Evolutionary conservation across 768 basidiomycete genomes (phyloP).

Genomic region (Suillus tomentosus): DNA sequence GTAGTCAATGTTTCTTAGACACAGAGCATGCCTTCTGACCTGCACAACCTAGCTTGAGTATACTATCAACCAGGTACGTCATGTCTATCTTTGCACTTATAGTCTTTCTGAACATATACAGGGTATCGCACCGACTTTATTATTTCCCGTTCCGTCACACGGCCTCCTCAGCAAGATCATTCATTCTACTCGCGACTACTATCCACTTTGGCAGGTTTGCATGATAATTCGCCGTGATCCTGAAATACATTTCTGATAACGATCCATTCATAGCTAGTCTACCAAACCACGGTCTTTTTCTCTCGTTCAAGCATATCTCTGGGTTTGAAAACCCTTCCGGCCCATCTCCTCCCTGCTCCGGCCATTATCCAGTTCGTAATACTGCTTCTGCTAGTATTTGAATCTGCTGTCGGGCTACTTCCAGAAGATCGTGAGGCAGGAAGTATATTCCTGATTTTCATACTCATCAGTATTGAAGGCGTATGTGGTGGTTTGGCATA

Average conservation of each 20-base stretch:
- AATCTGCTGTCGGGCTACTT: constrained; percentile 73
- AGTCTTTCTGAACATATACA: constrained; percentile 28
- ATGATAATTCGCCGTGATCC: neutral
- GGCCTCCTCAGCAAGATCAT: constrained; percentile 76
- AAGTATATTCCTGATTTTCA: constrained; percentile 66
- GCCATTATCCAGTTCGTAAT: constrained; percentile 71
- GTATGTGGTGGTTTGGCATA: constrained; percentile 93
- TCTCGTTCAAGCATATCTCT: constrained; percentile 90
- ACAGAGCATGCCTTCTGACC: constrained; percentile 9
- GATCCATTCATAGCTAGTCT: constrained; percentile 59
- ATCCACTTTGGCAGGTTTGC: constrained; percentile 88
- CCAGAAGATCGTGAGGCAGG: constrained; percentile 41
- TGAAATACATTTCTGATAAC: neutral
- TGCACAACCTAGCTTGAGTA: constrained; percentile 77
- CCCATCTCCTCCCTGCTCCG: constrained; percentile 68
- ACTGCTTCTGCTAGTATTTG: constrained; percentile 59
- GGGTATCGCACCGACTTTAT: constrained; percentile 87
- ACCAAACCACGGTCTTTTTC: constrained; percentile 90
- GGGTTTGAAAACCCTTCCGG: constrained; percentile 78
- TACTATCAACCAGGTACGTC: constrained; percentile 79
- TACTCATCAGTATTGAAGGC: constrained; percentile 85
- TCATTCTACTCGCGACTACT: constrained; percentile 86
- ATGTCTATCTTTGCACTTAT: neutral
- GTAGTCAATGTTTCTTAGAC: constrained; percentile 22
- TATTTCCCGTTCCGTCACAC: constrained; percentile 82